phyloP scores from a whole-genome alignment of 179 eudicot genomes.

The Kewa caespitosa region DNA sequence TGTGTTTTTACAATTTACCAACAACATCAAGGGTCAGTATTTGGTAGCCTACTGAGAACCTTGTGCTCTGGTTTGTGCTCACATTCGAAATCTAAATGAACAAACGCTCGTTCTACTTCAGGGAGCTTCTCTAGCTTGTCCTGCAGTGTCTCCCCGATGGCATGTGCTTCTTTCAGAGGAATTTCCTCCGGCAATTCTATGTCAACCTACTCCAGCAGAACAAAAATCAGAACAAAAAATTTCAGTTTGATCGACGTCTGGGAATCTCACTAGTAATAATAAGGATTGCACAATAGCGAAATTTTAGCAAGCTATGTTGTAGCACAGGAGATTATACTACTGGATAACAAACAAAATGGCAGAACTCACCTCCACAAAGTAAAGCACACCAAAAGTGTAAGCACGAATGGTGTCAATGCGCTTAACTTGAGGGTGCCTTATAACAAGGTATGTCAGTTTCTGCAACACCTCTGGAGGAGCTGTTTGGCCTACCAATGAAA shows the following conservation, averaged over 20 bases:
- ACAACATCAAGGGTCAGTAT: conserved; percentile 56
- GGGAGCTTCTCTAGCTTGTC: conserved; percentile 72
- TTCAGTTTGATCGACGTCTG: not conserved
- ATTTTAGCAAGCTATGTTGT: not conserved
- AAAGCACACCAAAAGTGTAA: conserved; percentile 86
- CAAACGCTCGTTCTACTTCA: conserved; percentile 95
- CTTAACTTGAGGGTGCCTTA: conserved; percentile 75
- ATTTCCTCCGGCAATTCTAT: conserved; percentile 87
- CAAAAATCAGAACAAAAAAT: no score
- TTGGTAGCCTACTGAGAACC: conserved; percentile 73
- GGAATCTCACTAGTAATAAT: not conserved
- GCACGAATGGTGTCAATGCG: conserved; percentile 95
- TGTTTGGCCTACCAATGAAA: conserved; percentile 88
- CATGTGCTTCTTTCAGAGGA: conserved; percentile 81
- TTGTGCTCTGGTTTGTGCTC: conserved; percentile 96
- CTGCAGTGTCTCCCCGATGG: conserved; percentile 78
- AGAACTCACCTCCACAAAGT: conserved; percentile 79
- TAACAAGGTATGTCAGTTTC: conserved; percentile 81
- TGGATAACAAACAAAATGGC: not conserved
- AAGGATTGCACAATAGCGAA: not conserved
- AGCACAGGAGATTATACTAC: not conserved
- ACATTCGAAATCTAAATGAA: conserved; percentile 91
- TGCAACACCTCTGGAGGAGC: conserved; percentile 88
- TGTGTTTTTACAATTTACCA: no score
- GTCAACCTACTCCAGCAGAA: conserved; percentile 58